Base-by-base conservation (phyloP, 1,284 basidiomycete species). In the Amylostereum areolatum region DNA sequence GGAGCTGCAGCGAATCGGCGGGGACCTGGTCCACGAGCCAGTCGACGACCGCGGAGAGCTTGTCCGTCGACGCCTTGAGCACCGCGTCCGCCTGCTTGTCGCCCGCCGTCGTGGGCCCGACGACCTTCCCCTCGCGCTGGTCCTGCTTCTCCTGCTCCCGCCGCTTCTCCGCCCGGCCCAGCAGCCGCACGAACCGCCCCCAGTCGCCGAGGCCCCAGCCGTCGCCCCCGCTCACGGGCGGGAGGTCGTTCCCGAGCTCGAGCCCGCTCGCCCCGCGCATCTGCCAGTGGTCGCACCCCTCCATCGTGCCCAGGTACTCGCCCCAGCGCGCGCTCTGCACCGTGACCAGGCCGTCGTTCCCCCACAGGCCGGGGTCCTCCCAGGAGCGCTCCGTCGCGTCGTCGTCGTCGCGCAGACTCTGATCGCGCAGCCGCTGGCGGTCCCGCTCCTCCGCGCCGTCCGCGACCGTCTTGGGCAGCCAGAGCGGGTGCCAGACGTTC, bases 231-330 rank as follows among this genome's bases (percentile, higher is more conserved):
- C 61, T 52, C n/a, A 59, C 55, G 0, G 80, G 73, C 11, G n/a
- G 12, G 24, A 85, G 55, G 54, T 85, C 83, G 0, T 84, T 72
- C 37, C 75, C 77, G 48, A 83, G 71, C 47, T 85, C 83, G 55
- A 83, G 70, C 3, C 88, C 84, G 18, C 80, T 63, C 2, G 85
- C 85, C 0, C 97, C 97, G 50, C 97, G 73, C 60, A 98, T 77
- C 60, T 97, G 91, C 97, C 97, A 99, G 64, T 99, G 97, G 71
- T 99, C 95, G 57, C 85, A 89, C 2, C 85, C 88, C 55, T 97
- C 90, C 62, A 99, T 75, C 24, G 85, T 81, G 4, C 96, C 96
- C 12, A 99, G 69, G 66, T 93, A 96, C 61, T 94, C 90, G 27
- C 94, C 94, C 93, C 93, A 97, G 57, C 83, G 83, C 11, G 94